A percentile compares a stretch with the other conserved stretches of the same genome.
phyloP scores from a whole-genome alignment of 2,329 filamentous ascomycete species.

The Xylariaceae sp. region DNA sequence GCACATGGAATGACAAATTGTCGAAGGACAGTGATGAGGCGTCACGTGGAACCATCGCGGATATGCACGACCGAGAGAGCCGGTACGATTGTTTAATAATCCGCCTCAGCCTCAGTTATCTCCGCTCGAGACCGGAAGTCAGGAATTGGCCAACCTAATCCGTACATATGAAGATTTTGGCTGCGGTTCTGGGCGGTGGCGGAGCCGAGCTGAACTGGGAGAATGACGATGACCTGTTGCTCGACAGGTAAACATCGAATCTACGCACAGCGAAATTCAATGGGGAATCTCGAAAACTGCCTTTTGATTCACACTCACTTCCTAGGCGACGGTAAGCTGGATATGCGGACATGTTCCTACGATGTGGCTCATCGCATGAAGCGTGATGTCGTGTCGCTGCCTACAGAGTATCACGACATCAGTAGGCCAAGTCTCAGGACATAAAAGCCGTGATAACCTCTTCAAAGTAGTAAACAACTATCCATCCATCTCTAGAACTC shows the following conservation, averaged over 20 bases:
- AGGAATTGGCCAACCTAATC: neutral
- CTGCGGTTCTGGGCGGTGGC: constrained; percentile 1
- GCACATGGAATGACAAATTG: neutral
- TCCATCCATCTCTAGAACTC: neutral
- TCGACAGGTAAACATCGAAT: neutral
- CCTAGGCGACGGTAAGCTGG: neutral
- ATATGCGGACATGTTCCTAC: neutral
- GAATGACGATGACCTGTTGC: neutral
- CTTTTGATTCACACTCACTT: neutral
- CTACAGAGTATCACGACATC: neutral
- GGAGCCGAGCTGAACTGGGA: constrained; percentile 5
- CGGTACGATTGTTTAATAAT: neutral
- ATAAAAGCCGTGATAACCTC: constrained; percentile 2
- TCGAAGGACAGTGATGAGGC: neutral
- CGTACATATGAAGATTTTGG: neutral
- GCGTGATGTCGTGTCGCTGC: neutral
- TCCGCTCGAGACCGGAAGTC: neutral
- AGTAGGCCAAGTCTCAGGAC: neutral
- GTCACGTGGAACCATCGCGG: neutral
- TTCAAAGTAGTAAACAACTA: neutral
- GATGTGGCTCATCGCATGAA: neutral
- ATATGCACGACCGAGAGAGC: neutral
- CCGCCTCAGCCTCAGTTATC: neutral
- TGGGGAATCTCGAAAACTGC: neutral
- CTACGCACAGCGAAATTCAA: neutral